Percentiles rank a stretch among this genome's conserved stretches.
These are phyloP conservation scores for Conticribra weissflogii DNA, from an alignment of 108 stramenopile species.

Conservation along the genomic window DNA sequence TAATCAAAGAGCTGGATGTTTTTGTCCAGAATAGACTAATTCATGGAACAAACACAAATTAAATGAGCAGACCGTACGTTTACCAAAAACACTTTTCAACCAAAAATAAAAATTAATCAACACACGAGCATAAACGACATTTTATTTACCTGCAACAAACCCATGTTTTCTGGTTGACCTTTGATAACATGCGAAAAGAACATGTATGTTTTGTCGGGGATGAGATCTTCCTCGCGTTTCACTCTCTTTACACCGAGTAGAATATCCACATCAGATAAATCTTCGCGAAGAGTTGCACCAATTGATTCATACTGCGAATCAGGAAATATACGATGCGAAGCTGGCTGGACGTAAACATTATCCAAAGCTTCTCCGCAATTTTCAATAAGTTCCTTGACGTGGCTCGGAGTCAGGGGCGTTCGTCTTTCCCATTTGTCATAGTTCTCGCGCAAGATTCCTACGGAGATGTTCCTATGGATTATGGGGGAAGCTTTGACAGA, in stretches of 20 bases:
- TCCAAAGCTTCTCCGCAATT: conserved; percentile 1
- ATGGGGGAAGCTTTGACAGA: not conserved
- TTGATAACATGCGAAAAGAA: conserved; percentile 89
- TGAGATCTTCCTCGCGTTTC: conserved; percentile 40
- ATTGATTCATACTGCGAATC: conserved; percentile 66
- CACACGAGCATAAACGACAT: not conserved
- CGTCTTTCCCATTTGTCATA: conserved; percentile 75
- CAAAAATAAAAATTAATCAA: not conserved
- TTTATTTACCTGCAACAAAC: conserved; percentile 36
- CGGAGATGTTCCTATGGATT: conserved; percentile 13
- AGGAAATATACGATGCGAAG: conserved; percentile 74
- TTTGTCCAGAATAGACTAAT: conserved; percentile 66
- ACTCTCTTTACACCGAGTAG: conserved; percentile 89
- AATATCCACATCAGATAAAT: conserved; percentile 62
- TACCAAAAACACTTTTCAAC: not conserved
- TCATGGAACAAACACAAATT: not conserved
- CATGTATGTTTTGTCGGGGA: conserved; percentile 69
- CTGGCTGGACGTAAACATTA: conserved; percentile 61
- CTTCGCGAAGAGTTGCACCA: conserved; percentile 75
- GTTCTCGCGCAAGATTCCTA: conserved; percentile 67
- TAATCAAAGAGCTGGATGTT: conserved; percentile 84
- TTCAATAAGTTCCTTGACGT: conserved; percentile 44
- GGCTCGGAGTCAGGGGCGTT: conserved; percentile 54
- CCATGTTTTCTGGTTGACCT: conserved; percentile 87
- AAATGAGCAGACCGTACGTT: not conserved